Base-by-base conservation (phyloP, 208 protist species). In the Trypanosoma lewisi region DNA sequence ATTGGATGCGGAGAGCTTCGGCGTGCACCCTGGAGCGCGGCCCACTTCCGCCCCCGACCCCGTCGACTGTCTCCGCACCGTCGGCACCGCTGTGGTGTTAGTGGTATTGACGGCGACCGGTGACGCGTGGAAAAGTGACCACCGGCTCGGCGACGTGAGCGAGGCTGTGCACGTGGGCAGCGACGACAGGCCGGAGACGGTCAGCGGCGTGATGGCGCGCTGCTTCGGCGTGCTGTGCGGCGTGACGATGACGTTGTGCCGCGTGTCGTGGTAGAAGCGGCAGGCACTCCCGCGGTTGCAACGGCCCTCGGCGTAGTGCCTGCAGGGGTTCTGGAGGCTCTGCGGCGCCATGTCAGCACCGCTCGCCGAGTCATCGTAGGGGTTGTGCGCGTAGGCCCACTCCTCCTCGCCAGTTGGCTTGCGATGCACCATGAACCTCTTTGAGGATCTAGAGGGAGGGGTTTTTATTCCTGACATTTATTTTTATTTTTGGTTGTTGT, bases 201-300 rank as follows among this genome's bases (percentile, higher is more conserved):
- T 74, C 48, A 84, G 72, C n/a, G 82, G 75, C 0, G 75, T 78
- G 34, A 84, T 70, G n/a, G 70, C 36, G 2, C 62, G 44, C 33
- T 65, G 66, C n/a, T 71, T 73, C 16, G 60, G 68, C 12, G 68
- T 80, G 14, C 65, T 68, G 11, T 58, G 56, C 37, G 71, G 63
- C 21, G 70, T 65, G 30, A 83, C 58, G 39, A 83, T 77, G 17
- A 71, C 31, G 23, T 28, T 71, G 52, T 68, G 70, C 16, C 82
- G 82, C 12, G 61, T 78, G 1, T 78, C 75, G 60, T 85, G 78
- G 47, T 73, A 69, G 52, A 89, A 89, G 33, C 77, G 78, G 52
- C 82, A 85, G 7, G 72, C 70, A 57, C 67, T 80, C 45, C 82
- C 82, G 14, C 79, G 79, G 52, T 85, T 89, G 68, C 78, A 89